Percentiles rank a stretch among this genome's conserved stretches.
These are phyloP conservation scores for Moesziomyces sp. DNA, from an alignment of 1,284 basidiomycete species.

Conservation along the genomic window DNA sequence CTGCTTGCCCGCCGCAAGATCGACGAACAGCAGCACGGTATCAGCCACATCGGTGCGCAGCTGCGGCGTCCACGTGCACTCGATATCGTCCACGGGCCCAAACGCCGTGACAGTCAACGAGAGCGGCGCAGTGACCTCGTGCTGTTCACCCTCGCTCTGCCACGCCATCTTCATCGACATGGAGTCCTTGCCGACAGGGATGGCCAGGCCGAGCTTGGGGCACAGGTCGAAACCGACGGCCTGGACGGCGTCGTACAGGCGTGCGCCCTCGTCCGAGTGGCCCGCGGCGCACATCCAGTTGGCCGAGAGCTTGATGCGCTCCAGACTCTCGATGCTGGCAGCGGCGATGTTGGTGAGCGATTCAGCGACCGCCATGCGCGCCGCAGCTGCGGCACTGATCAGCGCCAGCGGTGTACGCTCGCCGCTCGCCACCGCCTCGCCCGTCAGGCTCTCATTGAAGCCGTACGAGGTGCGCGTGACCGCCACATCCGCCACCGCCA, in stretches of 20 bases:
- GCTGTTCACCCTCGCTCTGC: conserved; percentile 74
- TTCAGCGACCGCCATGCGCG: conserved; percentile 95
- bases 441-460: conserved; percentile 78
- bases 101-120: conserved; percentile 96
- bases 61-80: conserved; percentile 91
- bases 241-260: conserved; percentile 89
- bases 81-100: conserved; percentile 82
- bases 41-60: conserved; percentile 74
- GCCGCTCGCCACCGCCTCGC: conserved; percentile 96
- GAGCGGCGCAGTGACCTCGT: conserved; percentile 87
- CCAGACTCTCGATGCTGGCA: conserved; percentile 78
- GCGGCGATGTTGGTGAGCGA: conserved; percentile 91
- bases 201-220: conserved; percentile 90
- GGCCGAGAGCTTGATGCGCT: conserved; percentile 88
- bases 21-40: conserved; percentile 83
- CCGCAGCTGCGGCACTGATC: conserved; percentile 85
- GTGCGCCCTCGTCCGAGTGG: conserved; percentile 88
- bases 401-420: conserved; percentile 94
- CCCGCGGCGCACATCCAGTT: conserved; percentile 99
- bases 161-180: conserved; percentile 99
- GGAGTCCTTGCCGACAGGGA: conserved; percentile 98
- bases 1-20: conserved; percentile 84
- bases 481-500: conserved; percentile 96
- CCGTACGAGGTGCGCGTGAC: conserved; percentile 95
- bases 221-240: conserved; percentile 94